Conservation (phyloP, 495 filamentous ascomycete species). For the Trichoderma gamsii region DNA sequence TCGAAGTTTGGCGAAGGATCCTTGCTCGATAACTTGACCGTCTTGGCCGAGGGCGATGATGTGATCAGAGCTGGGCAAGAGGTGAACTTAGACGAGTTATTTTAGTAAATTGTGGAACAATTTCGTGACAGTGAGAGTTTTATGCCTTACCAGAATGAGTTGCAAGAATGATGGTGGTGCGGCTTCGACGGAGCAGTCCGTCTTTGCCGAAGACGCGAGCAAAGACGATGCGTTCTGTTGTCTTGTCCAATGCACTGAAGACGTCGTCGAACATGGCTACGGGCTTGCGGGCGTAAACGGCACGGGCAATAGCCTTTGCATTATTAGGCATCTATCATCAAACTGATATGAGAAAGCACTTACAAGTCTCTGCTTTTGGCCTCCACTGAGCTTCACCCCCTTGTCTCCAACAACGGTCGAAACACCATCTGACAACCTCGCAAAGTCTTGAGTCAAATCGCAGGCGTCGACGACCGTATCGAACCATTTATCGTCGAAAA, state of each 20-base stretch:
- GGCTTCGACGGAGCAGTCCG: slow-evolving; percentile 45
- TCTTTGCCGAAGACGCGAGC: slow-evolving; percentile 46
- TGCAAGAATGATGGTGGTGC: slow-evolving; percentile 48
- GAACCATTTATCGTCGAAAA: slow-evolving; percentile 55
- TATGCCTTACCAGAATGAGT: slow-evolving; percentile 25
- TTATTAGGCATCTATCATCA: background rate
- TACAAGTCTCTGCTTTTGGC: slow-evolving; percentile 57
- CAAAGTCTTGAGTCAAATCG: slow-evolving; percentile 51
- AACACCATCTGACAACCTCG: slow-evolving; percentile 48
- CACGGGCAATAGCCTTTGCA: slow-evolving; percentile 22
- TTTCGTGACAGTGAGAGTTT: background rate
- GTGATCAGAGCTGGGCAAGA: slow-evolving; percentile 39
- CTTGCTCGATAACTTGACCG: slow-evolving; percentile 39
- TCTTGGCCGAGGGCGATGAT: slow-evolving; percentile 37
- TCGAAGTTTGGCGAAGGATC: slow-evolving; percentile 28
- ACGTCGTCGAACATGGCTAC: slow-evolving; percentile 26
- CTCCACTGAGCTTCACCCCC: slow-evolving; percentile 57
- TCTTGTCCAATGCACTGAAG: slow-evolving; percentile 50
- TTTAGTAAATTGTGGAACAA: background rate
- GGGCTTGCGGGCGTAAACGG: slow-evolving; percentile 22
- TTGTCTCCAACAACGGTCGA: slow-evolving; percentile 54
- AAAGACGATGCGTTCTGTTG: slow-evolving; percentile 54
- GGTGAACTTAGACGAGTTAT: slow-evolving; percentile 21
- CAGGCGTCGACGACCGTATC: slow-evolving; percentile 58
- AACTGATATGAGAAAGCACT: background rate